These are phyloP conservation scores for Trypanosomatidae sp. DNA, from an alignment of 208 protist species.

Conservation along the genomic window DNA sequence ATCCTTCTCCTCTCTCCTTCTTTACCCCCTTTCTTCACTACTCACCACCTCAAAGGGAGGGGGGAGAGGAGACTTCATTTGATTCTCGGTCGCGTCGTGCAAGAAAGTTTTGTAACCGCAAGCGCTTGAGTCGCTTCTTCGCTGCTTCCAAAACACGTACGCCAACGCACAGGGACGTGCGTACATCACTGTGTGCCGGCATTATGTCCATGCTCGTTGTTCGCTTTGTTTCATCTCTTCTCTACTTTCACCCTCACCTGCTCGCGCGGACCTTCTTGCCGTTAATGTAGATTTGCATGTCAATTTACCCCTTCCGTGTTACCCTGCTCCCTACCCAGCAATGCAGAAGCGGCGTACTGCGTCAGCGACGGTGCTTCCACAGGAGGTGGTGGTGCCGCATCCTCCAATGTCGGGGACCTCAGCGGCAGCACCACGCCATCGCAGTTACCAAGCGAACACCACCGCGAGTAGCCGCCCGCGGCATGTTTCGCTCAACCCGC, in stretches of 20 bases:
- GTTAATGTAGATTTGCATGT: background rate
- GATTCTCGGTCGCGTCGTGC: background rate
- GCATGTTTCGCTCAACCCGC: slow-evolving; percentile 6
- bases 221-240: background rate
- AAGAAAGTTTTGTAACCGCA: too few species aligned
- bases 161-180: background rate
- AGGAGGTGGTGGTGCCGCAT: background rate
- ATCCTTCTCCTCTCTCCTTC: background rate
- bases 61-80: background rate
- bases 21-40: background rate
- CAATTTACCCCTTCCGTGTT: background rate
- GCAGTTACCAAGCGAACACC: background rate
- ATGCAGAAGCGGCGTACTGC: slow-evolving; percentile 6
- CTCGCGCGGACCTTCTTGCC: background rate
- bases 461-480: background rate
- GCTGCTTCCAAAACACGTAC: background rate
- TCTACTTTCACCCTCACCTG: background rate
- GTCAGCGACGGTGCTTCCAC: background rate
- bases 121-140: background rate
- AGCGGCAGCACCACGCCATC: background rate
- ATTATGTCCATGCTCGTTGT: background rate
- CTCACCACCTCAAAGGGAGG: background rate
- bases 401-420: background rate
- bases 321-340: background rate
- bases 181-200: background rate